A percentile compares a stretch with the other conserved stretches of the same genome.
Evolutionary conservation across 139 green algal genomes (phyloP).

Genomic region (Coccomyxa sp.): DNA sequence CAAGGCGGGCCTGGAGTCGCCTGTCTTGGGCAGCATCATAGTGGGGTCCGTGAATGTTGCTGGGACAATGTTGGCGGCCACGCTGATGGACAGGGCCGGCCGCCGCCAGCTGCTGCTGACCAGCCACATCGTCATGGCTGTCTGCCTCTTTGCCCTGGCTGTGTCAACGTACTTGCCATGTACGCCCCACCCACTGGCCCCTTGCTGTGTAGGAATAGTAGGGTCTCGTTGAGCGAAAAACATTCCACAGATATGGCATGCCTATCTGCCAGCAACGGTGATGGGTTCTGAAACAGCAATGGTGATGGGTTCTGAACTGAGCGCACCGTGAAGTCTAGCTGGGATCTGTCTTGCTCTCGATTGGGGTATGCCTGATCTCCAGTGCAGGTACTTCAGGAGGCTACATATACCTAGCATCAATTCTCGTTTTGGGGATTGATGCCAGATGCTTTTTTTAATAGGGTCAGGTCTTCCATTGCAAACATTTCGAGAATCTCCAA

Average conservation of each 20-base stretch:
- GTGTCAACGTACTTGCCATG: constrained; percentile 20
- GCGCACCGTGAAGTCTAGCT: no score
- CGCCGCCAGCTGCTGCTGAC: constrained; percentile 49
- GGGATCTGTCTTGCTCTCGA: no score
- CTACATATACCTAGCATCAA: no score
- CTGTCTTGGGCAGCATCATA: constrained; percentile 53
- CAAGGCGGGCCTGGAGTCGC: constrained; percentile 52
- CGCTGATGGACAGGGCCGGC: constrained; percentile 44
- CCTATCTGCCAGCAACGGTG: not conserved
- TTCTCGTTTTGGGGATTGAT: no score
- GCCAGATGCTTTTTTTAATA: no score
- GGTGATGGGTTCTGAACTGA: not conserved
- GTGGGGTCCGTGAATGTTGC: constrained; percentile 62
- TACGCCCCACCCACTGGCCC: not conserved
- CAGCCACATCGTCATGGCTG: constrained; percentile 60
- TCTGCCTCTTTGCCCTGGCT: constrained; percentile 37
- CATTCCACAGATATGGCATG: no score
- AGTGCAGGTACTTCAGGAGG: no score
- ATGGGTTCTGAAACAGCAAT: not conserved
- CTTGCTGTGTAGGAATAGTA: not conserved
- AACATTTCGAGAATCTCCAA: no score
- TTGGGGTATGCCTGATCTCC: no score
- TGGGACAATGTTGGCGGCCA: constrained; percentile 34
- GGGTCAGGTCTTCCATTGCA: no score
- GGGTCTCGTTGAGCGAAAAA: no score